These are phyloP conservation scores for Peronosclerospora sorghi DNA, from an alignment of 352 stramenopile genomes.

Conservation along the genomic window DNA sequence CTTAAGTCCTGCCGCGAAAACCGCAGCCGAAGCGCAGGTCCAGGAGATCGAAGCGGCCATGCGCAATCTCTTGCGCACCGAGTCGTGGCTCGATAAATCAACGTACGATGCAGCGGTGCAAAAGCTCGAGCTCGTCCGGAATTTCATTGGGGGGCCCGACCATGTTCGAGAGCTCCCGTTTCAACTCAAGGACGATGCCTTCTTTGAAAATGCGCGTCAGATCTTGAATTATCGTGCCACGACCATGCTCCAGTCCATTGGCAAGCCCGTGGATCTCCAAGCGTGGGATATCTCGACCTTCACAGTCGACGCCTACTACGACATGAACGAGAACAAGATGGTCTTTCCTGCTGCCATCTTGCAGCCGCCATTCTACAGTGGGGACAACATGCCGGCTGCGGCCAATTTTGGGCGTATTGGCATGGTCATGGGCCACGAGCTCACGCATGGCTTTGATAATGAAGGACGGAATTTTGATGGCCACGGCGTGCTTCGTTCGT, in stretches of 20 bases:
- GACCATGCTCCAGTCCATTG: constrained; percentile 22
- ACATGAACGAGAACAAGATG: constrained; percentile 77
- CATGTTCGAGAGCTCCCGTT: constrained; percentile 40
- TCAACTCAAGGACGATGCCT: constrained; percentile 29
- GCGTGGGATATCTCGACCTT: constrained; percentile 86
- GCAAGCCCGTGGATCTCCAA: constrained; percentile 35
- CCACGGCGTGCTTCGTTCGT: constrained; percentile 82
- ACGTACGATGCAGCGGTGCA: constrained; percentile 75
- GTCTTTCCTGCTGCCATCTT: constrained; percentile 90
- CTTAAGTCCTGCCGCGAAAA: constrained; percentile 77
- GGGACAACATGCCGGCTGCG: constrained; percentile 63
- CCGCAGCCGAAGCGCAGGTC: constrained; percentile 65
- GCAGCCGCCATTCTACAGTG: constrained; percentile 75
- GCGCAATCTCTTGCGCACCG: constrained; percentile 65
- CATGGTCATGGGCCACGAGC: constrained; percentile 89
- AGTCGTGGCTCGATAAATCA: constrained; percentile 79
- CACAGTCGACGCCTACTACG: constrained; percentile 86
- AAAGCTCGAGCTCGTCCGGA: constrained; percentile 84
- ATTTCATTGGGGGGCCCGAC: constrained; percentile 56
- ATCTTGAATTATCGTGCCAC: constrained; percentile 26
- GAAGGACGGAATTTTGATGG: constrained; percentile 83
- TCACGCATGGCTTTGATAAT: constrained; percentile 92
- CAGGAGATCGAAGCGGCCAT: constrained; percentile 78
- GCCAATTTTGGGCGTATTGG: constrained; percentile 89
- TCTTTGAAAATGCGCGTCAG: constrained; percentile 42